Evolutionary conservation across 1,139 yeast genomes (phyloP), one percentile per base, ranked within the genome.

Genomic region (Hyphopichia wangnamkhiaoensis): DNA sequence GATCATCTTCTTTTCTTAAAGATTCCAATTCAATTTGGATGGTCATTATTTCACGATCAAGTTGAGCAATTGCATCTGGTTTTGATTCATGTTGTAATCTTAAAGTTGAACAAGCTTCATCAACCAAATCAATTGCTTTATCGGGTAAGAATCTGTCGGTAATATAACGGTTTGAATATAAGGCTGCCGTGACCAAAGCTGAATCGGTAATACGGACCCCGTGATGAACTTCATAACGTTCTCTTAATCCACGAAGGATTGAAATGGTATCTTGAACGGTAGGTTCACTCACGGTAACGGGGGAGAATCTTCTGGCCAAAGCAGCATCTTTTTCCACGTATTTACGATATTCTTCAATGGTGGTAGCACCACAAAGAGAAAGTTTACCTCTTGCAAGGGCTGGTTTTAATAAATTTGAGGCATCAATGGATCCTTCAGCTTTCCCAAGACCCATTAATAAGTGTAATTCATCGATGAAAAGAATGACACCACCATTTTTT

Each of bases 311-410:
- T 66, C 98, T 79, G 2, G 95, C 89, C 43, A 89, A 71, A 0
- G 96, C 96, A 0, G 95, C 95, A 56, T 89, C 96, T 58, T 89
- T 89, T 61, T 89, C 96, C 42, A 89, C 90, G 50, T 88, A 86
- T 58, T 87, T 87, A 34, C 89, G 64, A 63, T 84, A 89, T 60
- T 89, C 96, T 45, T 89, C 96, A 38, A 86, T 67, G 2, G 96
- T 89, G 1, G 98, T 93, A 1, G 98, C 98, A 48, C 98, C 97
- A 57, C 96, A 89, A 65, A 96, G 87, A 44, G 95, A 93, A 40
- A 93, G 73, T 54, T 83, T 82, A 4, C 98, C 98, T 56, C 96
- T 80, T 0, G 98, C 97, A 45, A 93, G 71, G 5, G 95, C 95
- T 0, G 98, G 98, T 57, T 93, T 93, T 54, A 93, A 73, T 52